Conservation (phyloP, 164 flowering plant species). For the Vitis labrusca region DNA sequence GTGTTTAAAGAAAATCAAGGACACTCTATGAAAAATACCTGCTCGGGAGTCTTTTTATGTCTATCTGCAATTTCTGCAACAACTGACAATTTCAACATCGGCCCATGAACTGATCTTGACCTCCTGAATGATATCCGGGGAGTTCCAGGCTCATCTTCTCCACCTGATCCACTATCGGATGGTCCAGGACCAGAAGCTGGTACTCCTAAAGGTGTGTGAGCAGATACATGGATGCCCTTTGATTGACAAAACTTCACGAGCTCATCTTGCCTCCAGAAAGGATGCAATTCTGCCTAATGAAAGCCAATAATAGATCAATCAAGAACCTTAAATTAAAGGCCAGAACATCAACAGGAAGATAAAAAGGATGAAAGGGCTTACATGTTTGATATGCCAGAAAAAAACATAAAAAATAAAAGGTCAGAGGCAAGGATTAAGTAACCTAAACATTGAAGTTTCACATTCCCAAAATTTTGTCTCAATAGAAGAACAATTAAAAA, state of each 20-base stretch:
- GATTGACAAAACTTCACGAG: conserved; percentile 64
- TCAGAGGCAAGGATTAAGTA: too few species aligned
- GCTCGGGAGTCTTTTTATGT: conserved; percentile 66
- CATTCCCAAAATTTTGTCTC: too few species aligned
- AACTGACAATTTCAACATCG: conserved; percentile 65
- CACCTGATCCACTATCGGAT: conserved; percentile 54
- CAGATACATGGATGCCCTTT: conserved; percentile 71
- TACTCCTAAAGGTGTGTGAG: conserved; percentile 73
- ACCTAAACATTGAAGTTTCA: background rate
- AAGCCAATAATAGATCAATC: conserved; percentile 15
- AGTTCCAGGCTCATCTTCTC: conserved; percentile 69
- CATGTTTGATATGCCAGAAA: too few species aligned
- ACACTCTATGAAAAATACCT: conserved; percentile 34
- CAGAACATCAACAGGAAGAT: background rate
- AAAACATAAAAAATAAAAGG: too few species aligned
- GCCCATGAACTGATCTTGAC: conserved; percentile 72
- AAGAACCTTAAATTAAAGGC: background rate
- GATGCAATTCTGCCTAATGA: conserved; percentile 63
- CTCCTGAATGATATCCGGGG: conserved; percentile 66
- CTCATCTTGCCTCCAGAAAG: conserved; percentile 78
- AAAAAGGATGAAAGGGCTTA: background rate
- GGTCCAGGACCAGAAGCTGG: conserved; percentile 43
- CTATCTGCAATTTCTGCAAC: conserved; percentile 63
- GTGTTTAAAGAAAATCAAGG: background rate
- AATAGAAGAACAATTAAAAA: too few species aligned